A percentile compares a stretch with the other conserved stretches of the same genome.
These are phyloP conservation scores for Saccharomycopsis amapae DNA, from an alignment of 805 yeast genomes.

Conservation along the genomic window DNA sequence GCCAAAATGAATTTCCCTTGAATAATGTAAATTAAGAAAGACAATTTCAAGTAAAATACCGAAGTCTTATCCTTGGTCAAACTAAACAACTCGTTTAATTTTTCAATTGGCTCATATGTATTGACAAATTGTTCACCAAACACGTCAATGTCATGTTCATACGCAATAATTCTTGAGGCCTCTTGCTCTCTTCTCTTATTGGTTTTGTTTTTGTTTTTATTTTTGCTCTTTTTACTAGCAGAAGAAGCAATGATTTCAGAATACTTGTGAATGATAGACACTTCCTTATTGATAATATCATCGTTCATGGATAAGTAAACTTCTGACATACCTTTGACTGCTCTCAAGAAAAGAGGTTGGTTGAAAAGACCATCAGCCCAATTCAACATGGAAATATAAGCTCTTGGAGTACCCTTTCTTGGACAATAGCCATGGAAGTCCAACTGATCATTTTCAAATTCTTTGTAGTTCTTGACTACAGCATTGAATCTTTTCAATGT, in stretches of 20 bases:
- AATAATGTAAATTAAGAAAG: conserved; percentile 8
- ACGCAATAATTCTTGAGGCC: conserved; percentile 5
- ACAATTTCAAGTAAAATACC: conserved; percentile 12
- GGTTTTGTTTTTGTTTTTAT: conserved; percentile 12
- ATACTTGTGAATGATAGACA: conserved; percentile 8
- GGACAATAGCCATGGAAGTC: conserved; percentile 93
- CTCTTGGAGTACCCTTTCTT: conserved; percentile 84
- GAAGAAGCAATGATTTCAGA: neutral
- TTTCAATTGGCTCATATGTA: conserved; percentile 8
- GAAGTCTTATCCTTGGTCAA: conserved; percentile 9
- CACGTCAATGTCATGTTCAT: conserved; percentile 17
- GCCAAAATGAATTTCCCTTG: conserved; percentile 18
- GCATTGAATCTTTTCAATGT: conserved; percentile 73
- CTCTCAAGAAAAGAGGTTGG: conserved; percentile 67
- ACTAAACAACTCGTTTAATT: conserved; percentile 4
- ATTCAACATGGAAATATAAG: conserved; percentile 63
- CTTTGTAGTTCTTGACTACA: conserved; percentile 58
- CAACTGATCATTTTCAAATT: conserved; percentile 74
- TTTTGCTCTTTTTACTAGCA: conserved; percentile 11
- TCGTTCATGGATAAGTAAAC: conserved; percentile 39
- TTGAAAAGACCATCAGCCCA: conserved; percentile 79
- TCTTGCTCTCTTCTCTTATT: conserved; percentile 14
- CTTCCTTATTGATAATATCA: conserved; percentile 15
- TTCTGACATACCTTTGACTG: conserved; percentile 54
- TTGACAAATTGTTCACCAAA: conserved; percentile 12